A percentile compares a stretch with the other conserved stretches of the same genome.
Conservation (phyloP, 768 basidiomycete species). For the Pisolithus tinctorius region DNA sequence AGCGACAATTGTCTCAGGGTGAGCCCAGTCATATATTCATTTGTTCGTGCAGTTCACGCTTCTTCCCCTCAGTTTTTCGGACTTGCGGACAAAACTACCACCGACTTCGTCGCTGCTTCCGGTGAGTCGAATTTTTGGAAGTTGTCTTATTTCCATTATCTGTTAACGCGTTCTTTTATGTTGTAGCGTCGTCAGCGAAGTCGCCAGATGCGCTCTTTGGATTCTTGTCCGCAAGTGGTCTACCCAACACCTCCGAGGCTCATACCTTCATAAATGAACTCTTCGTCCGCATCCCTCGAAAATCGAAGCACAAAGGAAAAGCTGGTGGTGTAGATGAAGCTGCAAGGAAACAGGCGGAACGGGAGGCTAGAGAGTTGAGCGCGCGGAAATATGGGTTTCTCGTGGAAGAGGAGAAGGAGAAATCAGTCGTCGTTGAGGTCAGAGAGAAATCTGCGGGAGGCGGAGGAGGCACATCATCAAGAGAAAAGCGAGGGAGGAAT, state of each 20-base stretch:
- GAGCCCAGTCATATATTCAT: constrained; percentile 16
- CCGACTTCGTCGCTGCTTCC: constrained; percentile 83
- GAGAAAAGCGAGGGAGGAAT: constrained; percentile 56
- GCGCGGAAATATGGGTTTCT: constrained; percentile 75
- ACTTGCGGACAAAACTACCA: constrained; percentile 74
- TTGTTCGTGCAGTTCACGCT: neutral
- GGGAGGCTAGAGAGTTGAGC: constrained; percentile 60
- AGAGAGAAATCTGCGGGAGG: constrained; percentile 20
- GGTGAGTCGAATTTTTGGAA: constrained; percentile 38
- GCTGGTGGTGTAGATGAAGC: constrained; percentile 32
- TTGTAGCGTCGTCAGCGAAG: constrained; percentile 67
- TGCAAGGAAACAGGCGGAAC: constrained; percentile 63
- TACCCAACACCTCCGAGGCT: constrained; percentile 75
- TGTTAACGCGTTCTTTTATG: constrained; percentile 1
- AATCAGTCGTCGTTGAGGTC: constrained; percentile 33
- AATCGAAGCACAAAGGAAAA: constrained; percentile 60
- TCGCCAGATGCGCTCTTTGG: constrained; percentile 70
- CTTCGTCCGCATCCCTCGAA: constrained; percentile 70
- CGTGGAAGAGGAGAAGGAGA: constrained; percentile 67
- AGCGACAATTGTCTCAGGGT: constrained; percentile 74
- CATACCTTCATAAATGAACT: constrained; percentile 78
- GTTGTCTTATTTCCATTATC: neutral
- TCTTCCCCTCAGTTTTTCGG: constrained; percentile 59
- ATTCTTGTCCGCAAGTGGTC: constrained; percentile 68
- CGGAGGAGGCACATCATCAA: constrained; percentile 18